Evolutionary conservation across 2,329 filamentous ascomycete genomes (phyloP).

Genomic region (Dothideomycetidae sp.): DNA sequence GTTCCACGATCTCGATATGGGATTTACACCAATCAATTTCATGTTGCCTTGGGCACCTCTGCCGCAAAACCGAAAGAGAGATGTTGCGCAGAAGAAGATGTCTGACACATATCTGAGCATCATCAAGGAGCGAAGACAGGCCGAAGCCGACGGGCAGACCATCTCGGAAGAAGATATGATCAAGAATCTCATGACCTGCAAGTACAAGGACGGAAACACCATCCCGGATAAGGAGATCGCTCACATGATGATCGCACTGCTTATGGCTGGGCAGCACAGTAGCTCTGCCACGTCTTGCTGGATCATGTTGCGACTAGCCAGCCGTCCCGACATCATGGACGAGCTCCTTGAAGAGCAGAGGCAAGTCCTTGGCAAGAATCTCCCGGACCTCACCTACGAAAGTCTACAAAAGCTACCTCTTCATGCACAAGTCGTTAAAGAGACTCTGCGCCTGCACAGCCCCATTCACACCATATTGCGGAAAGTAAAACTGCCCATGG

Average conservation of each 20-base stretch:
- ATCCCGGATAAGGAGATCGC: constrained; percentile 77
- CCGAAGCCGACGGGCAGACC: constrained; percentile 27
- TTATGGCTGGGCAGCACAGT: constrained; percentile 86
- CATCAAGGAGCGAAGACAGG: constrained; percentile 53
- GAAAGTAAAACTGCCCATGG: constrained; percentile 77
- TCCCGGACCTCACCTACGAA: constrained; percentile 64
- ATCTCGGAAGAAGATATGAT: constrained; percentile 59
- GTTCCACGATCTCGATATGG: constrained; percentile 83
- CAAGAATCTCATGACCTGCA: constrained; percentile 74
- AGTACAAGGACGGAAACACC: constrained; percentile 66
- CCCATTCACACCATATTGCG: constrained; percentile 94
- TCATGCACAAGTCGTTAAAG: constrained; percentile 74
- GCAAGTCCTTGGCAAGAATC: constrained; percentile 54
- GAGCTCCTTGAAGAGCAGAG: constrained; percentile 76
- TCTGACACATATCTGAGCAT: constrained; percentile 71
- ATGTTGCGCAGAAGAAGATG: constrained; percentile 67
- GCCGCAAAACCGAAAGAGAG: constrained; percentile 73
- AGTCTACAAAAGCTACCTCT: constrained; percentile 65
- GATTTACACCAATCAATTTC: constrained; percentile 81
- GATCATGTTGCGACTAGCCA: constrained; percentile 70
- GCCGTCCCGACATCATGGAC: constrained; percentile 62
- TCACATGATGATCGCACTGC: constrained; percentile 85
- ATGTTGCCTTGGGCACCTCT: constrained; percentile 78
- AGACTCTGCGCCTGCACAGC: constrained; percentile 79
- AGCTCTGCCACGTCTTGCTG: constrained; percentile 73